Evolutionary conservation across 1,284 basidiomycete species (phyloP).

Genomic region (Trametes hirsuta): DNA sequence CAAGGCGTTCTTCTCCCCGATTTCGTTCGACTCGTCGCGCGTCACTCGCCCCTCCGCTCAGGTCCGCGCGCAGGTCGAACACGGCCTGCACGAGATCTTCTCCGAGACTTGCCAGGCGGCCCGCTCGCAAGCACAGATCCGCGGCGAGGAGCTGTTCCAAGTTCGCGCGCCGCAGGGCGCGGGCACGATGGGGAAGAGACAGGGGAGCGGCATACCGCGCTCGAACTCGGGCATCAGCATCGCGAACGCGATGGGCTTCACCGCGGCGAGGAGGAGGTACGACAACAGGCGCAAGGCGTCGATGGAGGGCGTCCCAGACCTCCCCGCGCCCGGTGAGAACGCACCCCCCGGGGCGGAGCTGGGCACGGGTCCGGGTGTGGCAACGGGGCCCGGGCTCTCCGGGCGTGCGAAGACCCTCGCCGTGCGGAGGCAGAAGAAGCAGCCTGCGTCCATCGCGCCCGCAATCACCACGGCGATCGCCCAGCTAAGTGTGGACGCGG

Average conservation of each 20-base stretch:
- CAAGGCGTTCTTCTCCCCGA: slow-evolving; percentile 55
- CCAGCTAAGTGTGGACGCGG: slow-evolving; percentile 24
- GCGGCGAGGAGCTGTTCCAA: slow-evolving; percentile 66
- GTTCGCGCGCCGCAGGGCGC: slow-evolving; percentile 36
- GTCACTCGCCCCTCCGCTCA: slow-evolving; percentile 70
- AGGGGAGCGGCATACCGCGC: slow-evolving; percentile 29
- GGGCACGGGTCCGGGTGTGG: neutral
- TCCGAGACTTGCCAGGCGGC: slow-evolving; percentile 65
- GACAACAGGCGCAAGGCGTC: slow-evolving; percentile 64
- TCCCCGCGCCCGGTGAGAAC: slow-evolving; percentile 16
- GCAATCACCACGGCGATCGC: slow-evolving; percentile 25
- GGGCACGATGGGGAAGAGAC: slow-evolving; percentile 28
- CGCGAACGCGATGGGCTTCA: slow-evolving; percentile 49
- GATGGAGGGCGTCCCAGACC: slow-evolving; percentile 29
- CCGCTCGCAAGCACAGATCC: slow-evolving; percentile 59
- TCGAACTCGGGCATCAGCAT: slow-evolving; percentile 43
- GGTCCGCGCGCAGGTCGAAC: slow-evolving; percentile 70
- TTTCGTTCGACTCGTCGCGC: slow-evolving; percentile 52
- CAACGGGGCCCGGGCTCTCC: slow-evolving; percentile 16
- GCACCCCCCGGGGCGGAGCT: neutral
- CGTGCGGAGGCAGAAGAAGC: slow-evolving; percentile 45
- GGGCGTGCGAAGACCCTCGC: slow-evolving; percentile 37
- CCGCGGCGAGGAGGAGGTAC: slow-evolving; percentile 60
- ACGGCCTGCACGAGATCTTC: slow-evolving; percentile 68
- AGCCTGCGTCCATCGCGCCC: slow-evolving; percentile 44